Evolutionary conservation across 495 filamentous ascomycete genomes (phyloP).

Genomic region (Neurospora terricola): DNA sequence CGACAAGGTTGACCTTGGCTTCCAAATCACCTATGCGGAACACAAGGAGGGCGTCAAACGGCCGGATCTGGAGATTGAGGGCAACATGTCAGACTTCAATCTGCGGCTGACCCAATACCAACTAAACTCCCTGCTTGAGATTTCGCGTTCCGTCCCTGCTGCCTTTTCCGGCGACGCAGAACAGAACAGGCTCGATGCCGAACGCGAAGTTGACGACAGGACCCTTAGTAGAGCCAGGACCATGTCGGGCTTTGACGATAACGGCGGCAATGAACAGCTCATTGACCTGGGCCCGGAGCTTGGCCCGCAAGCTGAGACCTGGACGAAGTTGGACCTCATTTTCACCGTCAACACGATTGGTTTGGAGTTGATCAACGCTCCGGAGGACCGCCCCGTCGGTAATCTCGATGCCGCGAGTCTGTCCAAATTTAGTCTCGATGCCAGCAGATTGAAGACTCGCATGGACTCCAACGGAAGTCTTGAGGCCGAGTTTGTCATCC

Average conservation of each 20-base stretch:
- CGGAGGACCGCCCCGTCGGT: constrained; percentile 63
- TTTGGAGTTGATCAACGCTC: constrained; percentile 73
- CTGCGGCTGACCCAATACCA: constrained; percentile 83
- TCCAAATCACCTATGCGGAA: constrained; percentile 82
- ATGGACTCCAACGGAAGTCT: constrained; percentile 89
- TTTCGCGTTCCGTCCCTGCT: constrained; percentile 74
- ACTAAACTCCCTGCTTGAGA: constrained; percentile 73
- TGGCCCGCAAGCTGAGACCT: constrained; percentile 52
- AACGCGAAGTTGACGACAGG: constrained; percentile 35
- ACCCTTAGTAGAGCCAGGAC: constrained; percentile 39
- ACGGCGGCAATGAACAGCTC: constrained; percentile 29
- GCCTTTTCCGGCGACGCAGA: constrained; percentile 74
- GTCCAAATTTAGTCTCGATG: constrained; percentile 86
- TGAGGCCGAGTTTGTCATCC: constrained; percentile 86
- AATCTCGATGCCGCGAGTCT: constrained; percentile 72
- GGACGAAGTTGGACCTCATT: constrained; percentile 89
- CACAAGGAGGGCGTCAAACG: constrained; percentile 67
- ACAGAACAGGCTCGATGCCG: constrained; percentile 50
- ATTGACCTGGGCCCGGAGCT: constrained; percentile 57
- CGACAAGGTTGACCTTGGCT: constrained; percentile 88
- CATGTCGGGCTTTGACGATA: constrained; percentile 32
- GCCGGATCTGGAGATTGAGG: constrained; percentile 85
- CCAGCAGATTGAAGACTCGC: constrained; percentile 83
- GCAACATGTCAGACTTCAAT: constrained; percentile 85
- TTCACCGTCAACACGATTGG: constrained; percentile 85